Base-by-base conservation (phyloP, 441 rosid genomes). In the Pelargonium australe region DNA sequence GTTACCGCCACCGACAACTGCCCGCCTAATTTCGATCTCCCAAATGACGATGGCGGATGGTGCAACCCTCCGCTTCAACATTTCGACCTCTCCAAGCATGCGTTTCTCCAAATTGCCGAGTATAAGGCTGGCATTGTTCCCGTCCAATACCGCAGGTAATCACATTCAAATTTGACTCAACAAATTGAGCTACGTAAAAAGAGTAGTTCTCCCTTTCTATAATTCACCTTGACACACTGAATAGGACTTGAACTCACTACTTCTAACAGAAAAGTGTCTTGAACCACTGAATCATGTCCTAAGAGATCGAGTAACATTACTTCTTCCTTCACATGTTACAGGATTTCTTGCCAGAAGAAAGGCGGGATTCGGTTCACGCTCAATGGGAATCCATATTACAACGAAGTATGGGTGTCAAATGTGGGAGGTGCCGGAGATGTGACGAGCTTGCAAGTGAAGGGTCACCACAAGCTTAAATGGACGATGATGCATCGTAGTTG, bases 391-490 rank as follows among this genome's bases (percentile, higher is more conserved):
- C 85, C 84, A 17, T 84, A 75, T 64, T 87, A 78, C 78, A 79
- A 80, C 60, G 70, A 78, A 73, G 82, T 84, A 2, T 14, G 41
- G 5, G 77, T 85, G 20, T 65, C 68, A 71, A 87, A 87, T 63
- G 89, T 84, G 6, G 88, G 72, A 2, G 88, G 85, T 14, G 80
- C 89, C 1, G 89, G 92, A 31, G 85, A 87, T 10, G 78, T 83
- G 5, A 31, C 12, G 14, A 25, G 77, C 16, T 69, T 85, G 31
- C 65, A 51, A 64, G 89, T 85, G 60, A 85, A 82, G 70, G 87
- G 87, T 25, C 2, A 66, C 51, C 28, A 78, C 47, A 80, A 81
- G 69, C 19, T 76, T 14, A 53, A 57, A 14, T 87, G 89, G 92
- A 78, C 83, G 0, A 5, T 72, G 12, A 65, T 85, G 84, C 69